Evolutionary conservation across 2,329 filamentous ascomycete genomes (phyloP), one percentile per base, ranked within the genome.

Genomic region (Arthrobotrys musiformis): DNA sequence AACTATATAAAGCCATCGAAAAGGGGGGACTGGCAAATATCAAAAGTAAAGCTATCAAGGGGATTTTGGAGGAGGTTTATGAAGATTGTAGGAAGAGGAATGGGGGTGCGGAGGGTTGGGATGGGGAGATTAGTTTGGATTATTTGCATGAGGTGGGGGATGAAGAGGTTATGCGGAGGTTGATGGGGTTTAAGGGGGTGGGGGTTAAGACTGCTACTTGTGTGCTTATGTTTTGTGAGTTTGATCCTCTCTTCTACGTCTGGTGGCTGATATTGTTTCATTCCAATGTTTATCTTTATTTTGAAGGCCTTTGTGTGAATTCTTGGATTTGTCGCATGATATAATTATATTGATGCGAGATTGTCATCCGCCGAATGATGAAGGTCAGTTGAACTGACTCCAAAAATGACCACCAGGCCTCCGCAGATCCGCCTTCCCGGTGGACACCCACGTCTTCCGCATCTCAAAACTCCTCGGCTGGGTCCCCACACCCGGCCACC

Each of bases 31-130:
- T 94, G 1, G 90, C 89, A 1, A 87, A 88, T n/a, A 86, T 86
- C 15, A 95, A 94, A 83, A 90, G 89, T 74, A 90, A 87, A 63
- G 86, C 90, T 79, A 92, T 96, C 81, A 93, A 94, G 82, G 83
- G 84, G 15, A 93, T 93, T 37, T 85, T 96, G 7, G 88, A 93
- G 62, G 89, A 90, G 83, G 90, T 93, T 0, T 89, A 91, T 81
- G 85, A 89, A 50, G 89, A 93, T 79, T 93, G 92, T 40, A 85
- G 88, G 63, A 22, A 17, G 33, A 37, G 54, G 26, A 50, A 28
- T 26, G 22, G 22, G 3, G 22, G 46, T 11, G 82, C 79, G 22
- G 48, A 50, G 5, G 72, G 69, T 19, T 70, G 63, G 13, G 61
- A 68, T 24, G 44, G 44, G 15, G 72, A 76, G 17, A 58, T 81